phyloP scores from a whole-genome alignment of 179 eudicot genomes.

The Heliamphora pulchella region DNA sequence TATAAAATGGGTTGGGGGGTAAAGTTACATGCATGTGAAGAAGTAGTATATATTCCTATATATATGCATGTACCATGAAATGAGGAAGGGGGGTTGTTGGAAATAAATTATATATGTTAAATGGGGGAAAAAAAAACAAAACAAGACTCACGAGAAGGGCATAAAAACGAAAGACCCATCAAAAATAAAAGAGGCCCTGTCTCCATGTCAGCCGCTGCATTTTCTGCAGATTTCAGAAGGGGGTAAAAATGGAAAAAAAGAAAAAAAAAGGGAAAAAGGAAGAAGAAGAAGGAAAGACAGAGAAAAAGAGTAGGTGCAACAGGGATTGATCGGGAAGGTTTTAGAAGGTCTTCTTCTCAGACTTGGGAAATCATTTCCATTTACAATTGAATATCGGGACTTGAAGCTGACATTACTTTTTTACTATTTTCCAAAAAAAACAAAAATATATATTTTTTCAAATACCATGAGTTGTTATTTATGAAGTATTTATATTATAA shows the following conservation, averaged over 20 bases:
- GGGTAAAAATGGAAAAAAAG: conserved; percentile 6
- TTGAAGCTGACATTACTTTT: conserved; percentile 33
- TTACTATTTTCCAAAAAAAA: background rate
- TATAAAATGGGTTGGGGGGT: background rate
- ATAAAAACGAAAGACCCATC: conserved; percentile 5
- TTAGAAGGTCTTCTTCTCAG: conserved; percentile 26
- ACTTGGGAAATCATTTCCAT: conserved; percentile 14
- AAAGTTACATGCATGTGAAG: too few species aligned
- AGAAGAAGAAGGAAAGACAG: background rate
- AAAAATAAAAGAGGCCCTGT: conserved; percentile 16
- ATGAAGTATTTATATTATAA: too few species aligned
- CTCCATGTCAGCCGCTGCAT: conserved; percentile 57
- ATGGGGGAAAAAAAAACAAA: conserved; percentile 26
- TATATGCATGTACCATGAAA: conserved; percentile 32
- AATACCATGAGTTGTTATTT: too few species aligned
- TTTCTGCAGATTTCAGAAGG: conserved; percentile 16
- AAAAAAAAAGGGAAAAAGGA: conserved; percentile 8
- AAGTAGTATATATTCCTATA: conserved; percentile 28
- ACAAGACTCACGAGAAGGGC: conserved; percentile 42
- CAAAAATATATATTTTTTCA: too few species aligned
- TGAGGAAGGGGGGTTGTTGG: conserved; percentile 11
- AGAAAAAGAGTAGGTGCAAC: background rate
- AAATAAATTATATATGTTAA: conserved; percentile 5
- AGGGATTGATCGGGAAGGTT: conserved; percentile 10
- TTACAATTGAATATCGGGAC: conserved; percentile 32